Evolutionary conservation across 2,329 filamentous ascomycete genomes (phyloP).

Genomic region (Diaporthe citri): DNA sequence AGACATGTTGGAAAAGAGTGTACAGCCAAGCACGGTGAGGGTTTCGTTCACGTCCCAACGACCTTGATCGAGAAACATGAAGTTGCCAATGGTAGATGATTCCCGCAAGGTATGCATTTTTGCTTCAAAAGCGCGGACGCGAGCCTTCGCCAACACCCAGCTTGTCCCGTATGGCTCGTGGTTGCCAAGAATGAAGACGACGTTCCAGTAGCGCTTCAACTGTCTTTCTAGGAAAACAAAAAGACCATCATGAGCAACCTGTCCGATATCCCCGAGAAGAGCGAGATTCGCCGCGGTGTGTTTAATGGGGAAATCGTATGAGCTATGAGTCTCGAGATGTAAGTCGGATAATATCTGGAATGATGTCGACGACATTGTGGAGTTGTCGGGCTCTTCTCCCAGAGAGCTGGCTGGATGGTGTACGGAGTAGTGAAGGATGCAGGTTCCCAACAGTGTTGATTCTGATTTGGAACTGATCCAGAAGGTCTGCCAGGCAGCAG

Average conservation of each 20-base stretch:
- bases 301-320: conserved; percentile 64
- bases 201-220: conserved; percentile 59
- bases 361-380: background rate
- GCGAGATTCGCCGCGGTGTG: conserved; percentile 64
- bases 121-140: conserved; percentile 50
- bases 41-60: conserved; percentile 1
- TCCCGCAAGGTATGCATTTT: conserved; percentile 42
- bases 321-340: conserved; percentile 63
- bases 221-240: conserved; percentile 61
- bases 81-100: conserved; percentile 49
- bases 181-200: conserved; percentile 68
- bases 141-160: conserved; percentile 50
- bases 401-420: background rate
- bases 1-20: background rate
- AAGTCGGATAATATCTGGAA: conserved; percentile 68
- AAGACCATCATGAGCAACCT: conserved; percentile 43
- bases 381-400: background rate
- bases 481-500: too few relatives aligned
- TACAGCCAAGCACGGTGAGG: conserved; percentile 9
- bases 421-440: background rate
- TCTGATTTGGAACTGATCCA: too few relatives aligned
- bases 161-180: conserved; percentile 64
- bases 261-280: conserved; percentile 68
- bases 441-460: background rate
- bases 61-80: conserved; percentile 56